These are phyloP conservation scores for Alliaria petiolata DNA, from an alignment of 345 rosid genomes.

Conservation along the genomic window DNA sequence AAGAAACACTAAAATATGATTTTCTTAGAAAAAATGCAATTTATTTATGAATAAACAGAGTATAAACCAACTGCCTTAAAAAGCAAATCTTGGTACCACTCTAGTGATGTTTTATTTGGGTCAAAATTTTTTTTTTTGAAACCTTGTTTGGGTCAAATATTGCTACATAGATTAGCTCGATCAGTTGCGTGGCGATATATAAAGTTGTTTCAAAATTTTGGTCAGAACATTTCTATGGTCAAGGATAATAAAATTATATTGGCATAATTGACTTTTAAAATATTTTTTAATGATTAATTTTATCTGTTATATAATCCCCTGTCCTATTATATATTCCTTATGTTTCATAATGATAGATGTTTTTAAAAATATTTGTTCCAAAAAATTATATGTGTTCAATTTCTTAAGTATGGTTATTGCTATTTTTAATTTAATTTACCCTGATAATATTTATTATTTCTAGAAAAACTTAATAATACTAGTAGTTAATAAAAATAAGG, in stretches of 20 bases:
- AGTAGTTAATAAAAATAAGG: too few species aligned
- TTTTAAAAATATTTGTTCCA: too few species aligned
- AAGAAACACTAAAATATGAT: neutral
- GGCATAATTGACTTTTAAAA: slow-evolving; percentile 2
- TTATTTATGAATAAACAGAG: neutral
- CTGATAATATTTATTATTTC: too few species aligned
- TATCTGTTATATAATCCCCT: neutral
- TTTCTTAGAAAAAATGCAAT: neutral
- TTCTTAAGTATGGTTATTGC: too few species aligned
- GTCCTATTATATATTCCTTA: too few species aligned
- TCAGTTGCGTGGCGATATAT: neutral
- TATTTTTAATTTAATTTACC: too few species aligned
- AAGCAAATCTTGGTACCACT: neutral
- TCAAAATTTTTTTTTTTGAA: too few species aligned
- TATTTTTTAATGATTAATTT: neutral
- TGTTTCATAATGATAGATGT: too few species aligned
- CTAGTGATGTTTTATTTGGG: slow-evolving; percentile 7
- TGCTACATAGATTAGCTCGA: neutral
- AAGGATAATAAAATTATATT: slow-evolving; percentile 3
- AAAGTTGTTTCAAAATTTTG: neutral
- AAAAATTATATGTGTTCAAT: too few species aligned
- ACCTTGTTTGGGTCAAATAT: slow-evolving; percentile 17
- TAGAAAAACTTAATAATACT: too few species aligned
- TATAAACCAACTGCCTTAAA: neutral
- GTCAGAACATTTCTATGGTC: neutral